phyloP scores from a whole-genome alignment of 495 filamentous ascomycete genomes.

The Daldinia concentrica region DNA sequence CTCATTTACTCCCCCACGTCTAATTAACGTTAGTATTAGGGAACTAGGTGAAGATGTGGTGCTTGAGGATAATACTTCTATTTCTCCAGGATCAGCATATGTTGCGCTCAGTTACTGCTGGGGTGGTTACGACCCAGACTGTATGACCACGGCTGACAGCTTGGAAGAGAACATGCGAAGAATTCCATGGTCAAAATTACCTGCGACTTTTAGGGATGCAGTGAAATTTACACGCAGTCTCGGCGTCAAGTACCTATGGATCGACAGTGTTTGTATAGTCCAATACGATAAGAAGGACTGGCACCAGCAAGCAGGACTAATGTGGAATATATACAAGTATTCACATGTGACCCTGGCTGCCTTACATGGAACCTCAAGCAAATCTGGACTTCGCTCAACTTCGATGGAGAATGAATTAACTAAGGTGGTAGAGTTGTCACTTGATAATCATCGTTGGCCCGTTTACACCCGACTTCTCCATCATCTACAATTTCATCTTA shows the following conservation, averaged over 20 bases:
- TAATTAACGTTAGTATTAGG: neutral
- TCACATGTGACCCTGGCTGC: conserved; percentile 33
- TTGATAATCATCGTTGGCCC: neutral
- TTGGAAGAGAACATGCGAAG: conserved; percentile 13
- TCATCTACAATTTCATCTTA: neutral
- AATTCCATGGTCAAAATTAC: conserved; percentile 22
- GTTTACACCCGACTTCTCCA: conserved; percentile 7
- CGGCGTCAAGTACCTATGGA: conserved; percentile 47
- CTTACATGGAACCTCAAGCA: conserved; percentile 4
- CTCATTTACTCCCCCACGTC: conserved; percentile 8
- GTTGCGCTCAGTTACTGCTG: conserved; percentile 26
- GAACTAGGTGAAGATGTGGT: conserved; percentile 1
- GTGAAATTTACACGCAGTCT: conserved; percentile 38
- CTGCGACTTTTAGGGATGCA: conserved; percentile 47
- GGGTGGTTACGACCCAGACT: conserved; percentile 10
- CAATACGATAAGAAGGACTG: conserved; percentile 42
- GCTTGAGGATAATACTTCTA: neutral
- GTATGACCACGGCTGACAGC: conserved; percentile 23
- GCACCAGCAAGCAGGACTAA: conserved; percentile 33
- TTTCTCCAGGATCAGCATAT: conserved; percentile 9
- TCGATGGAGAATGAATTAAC: conserved; percentile 3
- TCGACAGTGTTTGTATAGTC: conserved; percentile 50
- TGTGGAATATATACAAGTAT: conserved; percentile 42
- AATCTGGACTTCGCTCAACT: conserved; percentile 7
- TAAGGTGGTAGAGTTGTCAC: conserved; percentile 11